Percentiles rank a stretch among this genome's conserved stretches.
These are phyloP conservation scores for Schizophyllum amplum DNA, from an alignment of 1,284 basidiomycete species.

Conservation along the genomic window DNA sequence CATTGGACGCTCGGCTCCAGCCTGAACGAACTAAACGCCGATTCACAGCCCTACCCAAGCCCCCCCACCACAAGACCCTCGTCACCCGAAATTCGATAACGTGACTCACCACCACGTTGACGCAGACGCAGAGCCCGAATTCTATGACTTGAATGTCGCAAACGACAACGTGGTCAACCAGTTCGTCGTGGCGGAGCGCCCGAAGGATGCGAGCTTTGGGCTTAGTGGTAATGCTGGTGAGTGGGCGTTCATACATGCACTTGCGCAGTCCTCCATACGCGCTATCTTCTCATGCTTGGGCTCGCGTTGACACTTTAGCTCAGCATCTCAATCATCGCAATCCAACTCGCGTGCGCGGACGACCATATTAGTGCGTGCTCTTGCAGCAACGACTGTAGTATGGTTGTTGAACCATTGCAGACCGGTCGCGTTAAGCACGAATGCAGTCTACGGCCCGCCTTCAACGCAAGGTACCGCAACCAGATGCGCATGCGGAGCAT, in stretches of 20 bases:
- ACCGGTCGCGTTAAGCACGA: conserved; percentile 72
- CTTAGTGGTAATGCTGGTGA: no score
- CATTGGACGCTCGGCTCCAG: no score
- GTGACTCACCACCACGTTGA: conserved; percentile 24
- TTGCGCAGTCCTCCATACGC: no score
- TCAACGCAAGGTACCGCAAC: conserved; percentile 53
- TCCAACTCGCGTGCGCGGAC: conserved; percentile 53
- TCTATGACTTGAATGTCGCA: conserved; percentile 72
- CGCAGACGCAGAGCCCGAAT: conserved; percentile 40
- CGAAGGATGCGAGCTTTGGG: conserved; percentile 47
- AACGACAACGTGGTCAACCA: conserved; percentile 71
- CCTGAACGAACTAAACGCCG: no score
- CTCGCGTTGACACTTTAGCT: not conserved
- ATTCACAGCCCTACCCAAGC: conserved; percentile 10
- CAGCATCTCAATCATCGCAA: conserved; percentile 23
- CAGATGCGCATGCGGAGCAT: conserved; percentile 55
- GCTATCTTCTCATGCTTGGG: no score
- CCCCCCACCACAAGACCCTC: conserved; percentile 21
- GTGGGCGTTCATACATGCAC: no score
- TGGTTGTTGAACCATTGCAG: conserved; percentile 25
- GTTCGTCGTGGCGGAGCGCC: conserved; percentile 67
- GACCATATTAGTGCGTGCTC: conserved; percentile 29
- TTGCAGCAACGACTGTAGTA: not conserved
- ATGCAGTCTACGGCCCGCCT: conserved; percentile 56
- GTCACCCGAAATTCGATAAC: conserved; percentile 30